Percentiles rank a stretch among this genome's conserved stretches.
These are phyloP conservation scores for Passiflora organensis DNA, from an alignment of 345 rosid genomes.

Conservation along the genomic window DNA sequence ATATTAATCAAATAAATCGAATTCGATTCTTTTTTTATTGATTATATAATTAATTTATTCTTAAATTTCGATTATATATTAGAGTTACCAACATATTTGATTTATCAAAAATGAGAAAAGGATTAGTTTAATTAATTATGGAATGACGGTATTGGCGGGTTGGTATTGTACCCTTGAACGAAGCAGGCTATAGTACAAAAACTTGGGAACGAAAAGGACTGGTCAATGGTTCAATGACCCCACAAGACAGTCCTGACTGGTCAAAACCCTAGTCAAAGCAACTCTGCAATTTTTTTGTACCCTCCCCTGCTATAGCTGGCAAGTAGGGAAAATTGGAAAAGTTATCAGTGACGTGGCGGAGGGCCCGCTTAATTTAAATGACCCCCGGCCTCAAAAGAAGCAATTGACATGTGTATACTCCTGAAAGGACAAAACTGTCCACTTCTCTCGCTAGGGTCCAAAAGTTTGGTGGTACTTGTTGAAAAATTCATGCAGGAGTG, in stretches of 20 bases:
- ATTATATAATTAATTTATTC: too few species aligned
- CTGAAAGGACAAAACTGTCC: slow-evolving; percentile 2
- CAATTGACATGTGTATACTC: slow-evolving; percentile 1
- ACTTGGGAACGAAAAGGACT: slow-evolving; percentile 27
- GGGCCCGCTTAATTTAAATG: slow-evolving; percentile 6
- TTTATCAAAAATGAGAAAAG: too few species aligned
- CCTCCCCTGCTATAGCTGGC: slow-evolving; percentile 29
- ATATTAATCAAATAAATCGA: too few species aligned
- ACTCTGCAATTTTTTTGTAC: slow-evolving; percentile 13
- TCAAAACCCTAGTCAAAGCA: slow-evolving; percentile 33
- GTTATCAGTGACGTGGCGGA: slow-evolving; percentile 14
- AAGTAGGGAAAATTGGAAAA: slow-evolving; percentile 4
- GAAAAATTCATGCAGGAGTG: background rate
- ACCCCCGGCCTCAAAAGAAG: slow-evolving; percentile 23
- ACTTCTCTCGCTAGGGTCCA: too few species aligned
- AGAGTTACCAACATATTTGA: too few species aligned
- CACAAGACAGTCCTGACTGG: slow-evolving; percentile 15
- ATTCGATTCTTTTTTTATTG: too few species aligned
- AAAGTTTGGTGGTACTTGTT: background rate
- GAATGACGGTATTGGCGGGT: background rate
- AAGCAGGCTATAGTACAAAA: slow-evolving; percentile 34
- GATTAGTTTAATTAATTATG: too few species aligned
- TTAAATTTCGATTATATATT: too few species aligned
- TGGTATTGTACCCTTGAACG: background rate
- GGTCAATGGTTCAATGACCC: slow-evolving; percentile 19